Evolutionary conservation across 768 basidiomycete genomes (phyloP).

Genomic region (Tulasnella sp.): DNA sequence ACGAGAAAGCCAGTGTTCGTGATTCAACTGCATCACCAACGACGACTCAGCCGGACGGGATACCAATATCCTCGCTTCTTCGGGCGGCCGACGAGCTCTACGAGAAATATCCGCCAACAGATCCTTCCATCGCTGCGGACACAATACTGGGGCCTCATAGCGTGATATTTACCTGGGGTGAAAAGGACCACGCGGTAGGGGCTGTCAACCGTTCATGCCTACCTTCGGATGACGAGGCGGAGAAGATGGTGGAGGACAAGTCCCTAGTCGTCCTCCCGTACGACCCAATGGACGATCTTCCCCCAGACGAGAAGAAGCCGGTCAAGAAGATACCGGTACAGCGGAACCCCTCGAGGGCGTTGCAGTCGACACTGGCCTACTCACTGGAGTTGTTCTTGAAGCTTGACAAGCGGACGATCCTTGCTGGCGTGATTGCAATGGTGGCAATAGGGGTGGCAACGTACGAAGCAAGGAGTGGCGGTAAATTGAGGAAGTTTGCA

Average conservation of each 20-base stretch:
- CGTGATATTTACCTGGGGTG: constrained; percentile 66
- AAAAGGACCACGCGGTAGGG: constrained; percentile 25
- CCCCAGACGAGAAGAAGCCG: not conserved
- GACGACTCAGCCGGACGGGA: not conserved
- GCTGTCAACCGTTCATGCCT: not conserved
- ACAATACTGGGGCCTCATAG: constrained; percentile 73
- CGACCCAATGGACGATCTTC: not conserved
- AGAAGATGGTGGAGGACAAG: constrained; percentile 13
- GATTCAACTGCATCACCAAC: not conserved
- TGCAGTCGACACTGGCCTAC: not conserved
- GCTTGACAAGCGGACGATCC: constrained; percentile 11
- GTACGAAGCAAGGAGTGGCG: constrained; percentile 4
- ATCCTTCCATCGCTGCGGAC: constrained; percentile 45
- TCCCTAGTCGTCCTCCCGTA: constrained; percentile 7
- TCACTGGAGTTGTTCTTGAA: not conserved
- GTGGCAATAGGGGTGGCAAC: constrained; percentile 21
- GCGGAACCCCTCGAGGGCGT: not conserved
- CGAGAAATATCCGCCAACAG: constrained; percentile 49
- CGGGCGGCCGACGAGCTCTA: constrained; percentile 33
- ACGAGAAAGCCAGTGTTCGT: not conserved
- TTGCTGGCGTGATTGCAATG: constrained; percentile 15
- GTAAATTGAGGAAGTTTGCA: not conserved
- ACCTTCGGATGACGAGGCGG: constrained; percentile 14
- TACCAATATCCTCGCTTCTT: constrained; percentile 5
- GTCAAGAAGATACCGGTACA: not conserved